Percentiles rank a stretch among this genome's conserved stretches.
phyloP scores from a whole-genome alignment of 225 moss, liverwort and hornwort genomes.

The Marchantia paleacea region DNA sequence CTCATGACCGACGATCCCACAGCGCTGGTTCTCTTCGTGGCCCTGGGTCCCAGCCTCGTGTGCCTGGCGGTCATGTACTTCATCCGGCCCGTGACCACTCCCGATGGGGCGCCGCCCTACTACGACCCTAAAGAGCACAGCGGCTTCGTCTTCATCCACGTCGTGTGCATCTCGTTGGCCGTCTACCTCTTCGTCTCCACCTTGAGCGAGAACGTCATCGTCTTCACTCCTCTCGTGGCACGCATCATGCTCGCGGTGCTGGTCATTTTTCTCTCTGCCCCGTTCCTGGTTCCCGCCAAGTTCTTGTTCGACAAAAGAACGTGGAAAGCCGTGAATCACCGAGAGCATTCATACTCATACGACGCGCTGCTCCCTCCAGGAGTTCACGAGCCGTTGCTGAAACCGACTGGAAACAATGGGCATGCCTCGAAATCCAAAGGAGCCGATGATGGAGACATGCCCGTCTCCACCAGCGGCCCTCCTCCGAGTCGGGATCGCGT shows the following conservation, averaged over 20 bases:
- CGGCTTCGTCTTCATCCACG: conserved; percentile 64
- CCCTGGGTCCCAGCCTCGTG: conserved; percentile 53
- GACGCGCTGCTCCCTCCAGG: background rate
- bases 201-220: conserved; percentile 40
- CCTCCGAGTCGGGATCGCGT: no score
- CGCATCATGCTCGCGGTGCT: conserved; percentile 53
- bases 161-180: conserved; percentile 68
- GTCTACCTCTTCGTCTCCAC: conserved; percentile 56
- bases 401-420: background rate
- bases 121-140: conserved; percentile 55
- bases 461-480: background rate
- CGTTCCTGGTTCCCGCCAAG: conserved; percentile 64
- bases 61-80: conserved; percentile 71
- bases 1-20: conserved; percentile 43
- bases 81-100: conserved; percentile 54
- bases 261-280: conserved; percentile 58
- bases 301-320: conserved; percentile 36
- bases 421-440: background rate
- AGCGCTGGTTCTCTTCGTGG: conserved; percentile 59
- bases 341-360: conserved; percentile 3
- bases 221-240: conserved; percentile 30
- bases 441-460: background rate
- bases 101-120: conserved; percentile 21
- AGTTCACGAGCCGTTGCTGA: conserved; percentile 52
- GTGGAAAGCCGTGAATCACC: background rate